Percentiles rank a stretch among this genome's conserved stretches.
These are phyloP conservation scores for Cucurbita pepo DNA, from an alignment of 306 rosid species.

Conservation along the genomic window DNA sequence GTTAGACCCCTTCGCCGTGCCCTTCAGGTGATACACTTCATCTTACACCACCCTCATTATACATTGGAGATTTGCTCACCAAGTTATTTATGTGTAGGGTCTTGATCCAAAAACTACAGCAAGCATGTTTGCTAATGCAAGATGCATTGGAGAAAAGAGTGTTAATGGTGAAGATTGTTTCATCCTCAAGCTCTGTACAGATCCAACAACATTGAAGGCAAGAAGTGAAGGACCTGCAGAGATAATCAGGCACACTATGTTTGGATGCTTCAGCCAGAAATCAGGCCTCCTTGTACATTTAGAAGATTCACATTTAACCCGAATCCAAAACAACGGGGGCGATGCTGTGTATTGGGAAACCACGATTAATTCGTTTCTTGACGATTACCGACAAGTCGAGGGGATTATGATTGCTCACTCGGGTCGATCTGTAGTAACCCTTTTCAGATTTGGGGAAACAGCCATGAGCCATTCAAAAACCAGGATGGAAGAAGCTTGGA, in stretches of 20 bases:
- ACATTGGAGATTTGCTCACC: neutral
- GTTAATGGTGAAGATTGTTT: conserved; percentile 86
- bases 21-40: conserved; percentile 26
- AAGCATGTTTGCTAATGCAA: conserved; percentile 79
- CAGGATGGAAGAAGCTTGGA: conserved; percentile 98
- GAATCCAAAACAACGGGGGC: conserved; percentile 91
- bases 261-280: conserved; percentile 98
- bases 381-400: conserved; percentile 77
- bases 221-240: conserved; percentile 99
- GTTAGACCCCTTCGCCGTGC: conserved; percentile 93
- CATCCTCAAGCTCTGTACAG: conserved; percentile 90
- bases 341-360: conserved; percentile 99
- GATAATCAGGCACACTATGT: conserved; percentile 87
- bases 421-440: conserved; percentile 86
- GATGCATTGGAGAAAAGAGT: conserved; percentile 95
- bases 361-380: conserved; percentile 86
- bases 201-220: conserved; percentile 75
- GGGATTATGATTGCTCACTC: conserved; percentile 96
- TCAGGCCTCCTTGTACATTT: conserved; percentile 87
- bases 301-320: conserved; percentile 97
- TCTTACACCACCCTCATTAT: neutral
- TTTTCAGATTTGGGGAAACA: conserved; percentile 97
- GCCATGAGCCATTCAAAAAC: conserved; percentile 98
- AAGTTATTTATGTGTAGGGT: conserved; percentile 23
- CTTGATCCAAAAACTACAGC: conserved; percentile 98